These are phyloP conservation scores for Colletotrichum chlorophyti DNA, from an alignment of 2,329 filamentous ascomycete genomes.

Conservation along the genomic window DNA sequence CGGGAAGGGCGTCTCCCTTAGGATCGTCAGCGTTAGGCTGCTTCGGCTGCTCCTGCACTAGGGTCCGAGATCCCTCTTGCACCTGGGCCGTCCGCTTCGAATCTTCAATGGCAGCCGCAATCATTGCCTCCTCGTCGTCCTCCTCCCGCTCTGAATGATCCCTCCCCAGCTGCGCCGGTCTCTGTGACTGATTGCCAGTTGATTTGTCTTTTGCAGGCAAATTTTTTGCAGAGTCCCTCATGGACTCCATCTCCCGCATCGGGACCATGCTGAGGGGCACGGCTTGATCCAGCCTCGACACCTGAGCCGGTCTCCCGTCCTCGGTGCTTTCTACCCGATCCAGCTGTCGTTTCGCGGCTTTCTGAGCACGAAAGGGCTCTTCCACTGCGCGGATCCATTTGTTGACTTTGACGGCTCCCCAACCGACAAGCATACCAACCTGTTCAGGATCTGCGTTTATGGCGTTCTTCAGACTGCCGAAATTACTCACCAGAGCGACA, in stretches of 20 bases:
- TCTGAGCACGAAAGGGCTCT: slow-evolving; percentile 82
- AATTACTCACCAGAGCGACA: slow-evolving; percentile 86
- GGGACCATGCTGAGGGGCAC: slow-evolving; percentile 48
- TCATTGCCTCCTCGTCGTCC: slow-evolving; percentile 56
- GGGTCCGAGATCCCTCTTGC: slow-evolving; percentile 30
- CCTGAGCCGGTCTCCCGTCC: slow-evolving; percentile 33
- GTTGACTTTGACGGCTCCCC: slow-evolving; percentile 94
- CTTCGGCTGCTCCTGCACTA: slow-evolving; percentile 29
- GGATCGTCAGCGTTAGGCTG: slow-evolving; percentile 20
- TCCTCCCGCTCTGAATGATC: slow-evolving; percentile 49
- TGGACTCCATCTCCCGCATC: slow-evolving; percentile 45
- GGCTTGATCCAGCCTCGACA: slow-evolving; percentile 44
- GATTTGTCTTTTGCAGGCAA: slow-evolving; percentile 30
- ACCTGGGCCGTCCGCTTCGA: slow-evolving; percentile 47
- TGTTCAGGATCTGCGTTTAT: slow-evolving; percentile 89
- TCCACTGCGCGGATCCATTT: slow-evolving; percentile 83
- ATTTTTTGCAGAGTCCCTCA: slow-evolving; percentile 29
- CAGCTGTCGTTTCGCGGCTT: slow-evolving; percentile 61
- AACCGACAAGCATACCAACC: slow-evolving; percentile 83
- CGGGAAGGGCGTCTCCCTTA: slow-evolving; percentile 55
- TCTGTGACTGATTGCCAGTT: slow-evolving; percentile 16
- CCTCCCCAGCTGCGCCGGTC: slow-evolving; percentile 43
- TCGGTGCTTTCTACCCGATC: slow-evolving; percentile 33
- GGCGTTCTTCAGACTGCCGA: slow-evolving; percentile 86
- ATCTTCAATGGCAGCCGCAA: slow-evolving; percentile 54